These are phyloP conservation scores for Aureobasidium melanogenum DNA, from an alignment of 2,329 filamentous ascomycete species.

Conservation along the genomic window DNA sequence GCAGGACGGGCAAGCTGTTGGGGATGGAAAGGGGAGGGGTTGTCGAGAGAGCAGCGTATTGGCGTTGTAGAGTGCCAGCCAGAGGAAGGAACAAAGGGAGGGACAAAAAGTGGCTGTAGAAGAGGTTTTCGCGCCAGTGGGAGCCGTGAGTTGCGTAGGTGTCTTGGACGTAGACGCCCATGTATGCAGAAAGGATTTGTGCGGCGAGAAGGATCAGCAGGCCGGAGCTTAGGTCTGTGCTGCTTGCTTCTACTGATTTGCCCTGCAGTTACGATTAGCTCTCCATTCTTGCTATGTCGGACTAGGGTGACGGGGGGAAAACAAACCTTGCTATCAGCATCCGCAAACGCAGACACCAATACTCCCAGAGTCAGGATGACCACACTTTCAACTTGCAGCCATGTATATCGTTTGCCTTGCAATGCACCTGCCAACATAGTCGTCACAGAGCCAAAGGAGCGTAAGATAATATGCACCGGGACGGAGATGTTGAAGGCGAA, in stretches of 20 bases:
- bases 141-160: slow-evolving; percentile 79
- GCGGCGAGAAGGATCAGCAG: slow-evolving; percentile 77
- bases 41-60: slow-evolving; percentile 54
- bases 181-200: slow-evolving; percentile 82
- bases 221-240: slow-evolving; percentile 54
- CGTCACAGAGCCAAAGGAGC: slow-evolving; percentile 90
- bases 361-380: slow-evolving; percentile 77
- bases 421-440: slow-evolving; percentile 87
- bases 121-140: slow-evolving; percentile 91
- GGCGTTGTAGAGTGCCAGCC: slow-evolving; percentile 52
- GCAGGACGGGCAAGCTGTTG: slow-evolving; percentile 14
- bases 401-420: slow-evolving; percentile 76
- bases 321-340: slow-evolving; percentile 71
- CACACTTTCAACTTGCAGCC: slow-evolving; percentile 72
- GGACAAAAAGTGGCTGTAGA: slow-evolving; percentile 76
- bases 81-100: slow-evolving; percentile 70
- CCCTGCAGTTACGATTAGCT: slow-evolving; percentile 2
- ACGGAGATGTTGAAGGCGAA: slow-evolving; percentile 97
- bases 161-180: slow-evolving; percentile 90
- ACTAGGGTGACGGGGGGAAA: not conserved
- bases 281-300: not conserved
- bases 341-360: slow-evolving; percentile 78
- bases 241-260: slow-evolving; percentile 19
- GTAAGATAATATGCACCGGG: slow-evolving; percentile 90
- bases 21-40: slow-evolving; percentile 48